Percentiles rank a stretch among this genome's conserved stretches.
Evolutionary conservation across 768 basidiomycete species (phyloP).

Genomic region (Hortiboletus flavorubellus): DNA sequence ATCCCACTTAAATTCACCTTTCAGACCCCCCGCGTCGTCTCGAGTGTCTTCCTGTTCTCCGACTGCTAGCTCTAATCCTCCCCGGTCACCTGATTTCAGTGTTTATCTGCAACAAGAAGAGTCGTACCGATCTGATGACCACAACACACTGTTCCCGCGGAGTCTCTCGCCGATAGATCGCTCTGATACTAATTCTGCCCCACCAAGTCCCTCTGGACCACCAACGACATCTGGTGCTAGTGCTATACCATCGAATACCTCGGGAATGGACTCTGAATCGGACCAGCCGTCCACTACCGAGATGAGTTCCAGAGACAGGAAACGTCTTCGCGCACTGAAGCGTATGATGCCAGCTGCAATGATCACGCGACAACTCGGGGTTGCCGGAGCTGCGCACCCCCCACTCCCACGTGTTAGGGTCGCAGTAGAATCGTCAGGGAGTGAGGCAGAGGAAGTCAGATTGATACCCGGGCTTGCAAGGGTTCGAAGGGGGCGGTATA

Average conservation of each 20-base stretch:
- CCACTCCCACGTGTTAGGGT: constrained; percentile 6
- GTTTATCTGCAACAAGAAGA: constrained; percentile 17
- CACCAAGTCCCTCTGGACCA: constrained; percentile 16
- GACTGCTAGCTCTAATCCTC: neutral
- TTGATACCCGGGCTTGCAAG: constrained; percentile 53
- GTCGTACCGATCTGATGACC: constrained; percentile 8
- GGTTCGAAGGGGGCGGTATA: constrained; percentile 35
- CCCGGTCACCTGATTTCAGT: constrained; percentile 12
- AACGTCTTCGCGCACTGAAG: constrained; percentile 36
- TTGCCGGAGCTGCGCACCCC: constrained; percentile 9
- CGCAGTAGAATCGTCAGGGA: constrained; percentile 18
- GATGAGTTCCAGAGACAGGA: constrained; percentile 33
- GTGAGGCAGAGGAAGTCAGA: constrained; percentile 37
- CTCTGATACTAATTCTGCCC: constrained; percentile 1
- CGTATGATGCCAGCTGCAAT: constrained; percentile 57
- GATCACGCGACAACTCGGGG: constrained; percentile 36
- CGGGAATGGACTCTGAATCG: constrained; percentile 18
- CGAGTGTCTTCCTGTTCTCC: constrained; percentile 14
- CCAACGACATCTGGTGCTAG: constrained; percentile 19
- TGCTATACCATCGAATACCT: constrained; percentile 14
- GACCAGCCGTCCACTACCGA: constrained; percentile 9
- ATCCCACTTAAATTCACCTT: constrained; percentile 5
- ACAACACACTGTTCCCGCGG: neutral
- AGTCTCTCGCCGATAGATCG: constrained; percentile 5
- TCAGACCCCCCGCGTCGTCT: neutral